Evolutionary conservation across 257 asterid species (phyloP).

Genomic region (Agastache rugosa): DNA sequence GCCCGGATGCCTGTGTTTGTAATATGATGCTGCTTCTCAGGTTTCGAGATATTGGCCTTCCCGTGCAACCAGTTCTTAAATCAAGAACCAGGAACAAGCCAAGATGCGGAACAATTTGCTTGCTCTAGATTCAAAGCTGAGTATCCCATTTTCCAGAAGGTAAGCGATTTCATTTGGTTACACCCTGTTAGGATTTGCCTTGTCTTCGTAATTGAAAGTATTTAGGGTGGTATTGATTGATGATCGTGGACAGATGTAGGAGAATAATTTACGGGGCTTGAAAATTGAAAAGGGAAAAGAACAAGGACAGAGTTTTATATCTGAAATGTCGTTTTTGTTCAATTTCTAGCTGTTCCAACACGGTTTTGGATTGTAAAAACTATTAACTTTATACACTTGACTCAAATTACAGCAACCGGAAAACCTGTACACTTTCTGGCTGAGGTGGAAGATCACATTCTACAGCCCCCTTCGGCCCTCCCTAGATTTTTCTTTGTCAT

Average conservation of each 20-base stretch:
- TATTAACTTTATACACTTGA: not conserved
- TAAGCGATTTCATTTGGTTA: slow-evolving; percentile 32
- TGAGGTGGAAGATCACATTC: not conserved
- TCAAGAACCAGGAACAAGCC: slow-evolving; percentile 88
- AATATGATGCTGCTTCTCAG: slow-evolving; percentile 48
- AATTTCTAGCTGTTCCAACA: not conserved
- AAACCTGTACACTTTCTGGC: not conserved
- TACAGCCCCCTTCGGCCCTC: not conserved
- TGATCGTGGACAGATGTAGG: not conserved
- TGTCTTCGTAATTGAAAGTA: not conserved
- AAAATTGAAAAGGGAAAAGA: not conserved
- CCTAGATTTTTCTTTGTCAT: not conserved
- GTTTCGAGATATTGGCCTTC: slow-evolving; percentile 84
- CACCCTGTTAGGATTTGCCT: not conserved
- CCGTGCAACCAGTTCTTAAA: slow-evolving; percentile 90
- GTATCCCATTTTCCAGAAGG: slow-evolving; percentile 90
- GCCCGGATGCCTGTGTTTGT: slow-evolving; percentile 4
- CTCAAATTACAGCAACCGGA: not conserved
- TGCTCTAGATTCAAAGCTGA: slow-evolving; percentile 86
- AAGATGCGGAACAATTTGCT: slow-evolving; percentile 80
- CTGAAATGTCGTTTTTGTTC: not conserved
- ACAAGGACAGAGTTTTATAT: too few species aligned
- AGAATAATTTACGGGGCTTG: not conserved
- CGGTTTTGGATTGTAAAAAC: not conserved
- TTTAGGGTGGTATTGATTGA: slow-evolving; percentile 9